phyloP scores from a whole-genome alignment of 345 rosid genomes.

The Citrus unshiu region DNA sequence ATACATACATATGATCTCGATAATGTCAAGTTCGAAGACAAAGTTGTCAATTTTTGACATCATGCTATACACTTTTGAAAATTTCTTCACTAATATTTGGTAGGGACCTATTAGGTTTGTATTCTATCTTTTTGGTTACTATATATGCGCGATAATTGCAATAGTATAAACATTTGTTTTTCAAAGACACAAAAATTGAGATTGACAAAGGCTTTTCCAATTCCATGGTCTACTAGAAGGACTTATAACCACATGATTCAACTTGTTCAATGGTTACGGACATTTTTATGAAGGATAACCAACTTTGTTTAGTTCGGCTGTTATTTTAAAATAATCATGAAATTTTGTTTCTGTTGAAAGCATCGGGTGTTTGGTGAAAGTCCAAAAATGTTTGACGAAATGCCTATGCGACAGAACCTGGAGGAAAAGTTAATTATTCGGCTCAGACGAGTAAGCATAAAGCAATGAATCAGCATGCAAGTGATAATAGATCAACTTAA shows the following conservation, averaged over 20 bases:
- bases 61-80: background rate
- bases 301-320: background rate
- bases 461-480: background rate
- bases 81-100: background rate
- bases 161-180: background rate
- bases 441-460: background rate
- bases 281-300: background rate
- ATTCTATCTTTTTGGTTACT: background rate
- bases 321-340: background rate
- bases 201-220: background rate
- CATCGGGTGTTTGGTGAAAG: background rate
- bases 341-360: background rate
- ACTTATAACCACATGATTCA: background rate
- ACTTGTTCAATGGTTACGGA: background rate
- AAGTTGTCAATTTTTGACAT: background rate
- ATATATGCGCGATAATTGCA: background rate
- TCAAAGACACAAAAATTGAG: too few species aligned
- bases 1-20: background rate
- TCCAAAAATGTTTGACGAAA: background rate
- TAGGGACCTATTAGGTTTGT: background rate
- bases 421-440: background rate
- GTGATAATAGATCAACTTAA: too few species aligned
- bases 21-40: background rate
- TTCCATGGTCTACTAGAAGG: background rate
- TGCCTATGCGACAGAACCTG: background rate